Evolutionary conservation across 495 filamentous ascomycete genomes (phyloP), one percentile per base, ranked within the genome.

Genomic region (Aspergillus incahuasiensis): DNA sequence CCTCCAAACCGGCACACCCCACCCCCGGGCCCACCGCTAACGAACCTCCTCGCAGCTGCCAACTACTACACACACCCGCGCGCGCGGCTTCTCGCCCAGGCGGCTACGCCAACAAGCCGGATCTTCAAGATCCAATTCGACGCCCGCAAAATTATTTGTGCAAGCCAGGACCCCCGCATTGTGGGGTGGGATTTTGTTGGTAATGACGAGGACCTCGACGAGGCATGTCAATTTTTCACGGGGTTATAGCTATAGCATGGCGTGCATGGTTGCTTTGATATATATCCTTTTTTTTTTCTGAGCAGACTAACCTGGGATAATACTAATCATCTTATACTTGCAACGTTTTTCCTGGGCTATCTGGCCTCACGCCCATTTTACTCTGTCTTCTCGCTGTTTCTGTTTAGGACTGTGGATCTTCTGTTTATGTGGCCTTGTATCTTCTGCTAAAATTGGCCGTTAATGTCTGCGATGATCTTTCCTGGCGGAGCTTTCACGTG

Each of bases 41-140:
- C 12, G n/a, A 39, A 15, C 65, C 22, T 48, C 34, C 32, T 34
- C 2, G 39, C 44, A 7, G 41, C 35, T 8, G 38, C 38, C 16
- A 41, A 68, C 44, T 50, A 56, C 52, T 56, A 64, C 25, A 18
- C 22, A 9, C 60, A 63, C 21, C 48, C 52, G 41, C 62, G 42
- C 45, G 56, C 38, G 39, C 60, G 48, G 35, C 24, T 47, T 25
- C n/a, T 6, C 28, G 22, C 21, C 45, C 48, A 46, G 6, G 48
- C 40, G 46, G 20, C 19, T 18, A n/a, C 61, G 15, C 68, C 65
- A 20, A 66, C 83, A 55, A 80, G 84, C 13, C 72, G 94, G 24
- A 89, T 98, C n/a, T 98, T 97, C 74, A 98, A 98, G 71, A 78
- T 97, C 22, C 95, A 98, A 73, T 98, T 97, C 62, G 94, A 98